Conservation (phyloP, 805 yeast species). For the Candida yuanshanica region DNA sequence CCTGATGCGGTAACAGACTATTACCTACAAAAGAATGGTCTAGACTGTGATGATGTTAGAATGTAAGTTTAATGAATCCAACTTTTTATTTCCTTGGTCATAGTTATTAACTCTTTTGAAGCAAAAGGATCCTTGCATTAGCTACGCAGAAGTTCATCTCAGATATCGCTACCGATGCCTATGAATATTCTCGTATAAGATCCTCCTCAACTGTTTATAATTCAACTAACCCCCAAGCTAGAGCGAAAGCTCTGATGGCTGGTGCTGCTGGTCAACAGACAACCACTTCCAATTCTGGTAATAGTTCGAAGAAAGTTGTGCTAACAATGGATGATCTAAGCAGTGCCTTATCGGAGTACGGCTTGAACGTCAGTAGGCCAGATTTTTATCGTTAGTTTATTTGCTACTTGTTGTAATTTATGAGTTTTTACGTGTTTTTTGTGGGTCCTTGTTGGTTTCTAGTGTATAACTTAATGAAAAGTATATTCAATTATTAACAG, state of each 20-base stretch:
- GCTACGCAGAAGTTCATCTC: slow-evolving; percentile 95
- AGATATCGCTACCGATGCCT: slow-evolving; percentile 94
- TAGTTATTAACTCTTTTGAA: no score
- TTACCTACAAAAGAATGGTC: slow-evolving; percentile 79
- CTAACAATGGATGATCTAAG: slow-evolving; percentile 91
- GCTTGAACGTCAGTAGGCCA: slow-evolving; percentile 83
- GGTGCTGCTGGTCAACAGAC: slow-evolving; percentile 45
- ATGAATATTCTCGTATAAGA: slow-evolving; percentile 89
- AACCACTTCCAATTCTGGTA: slow-evolving; percentile 26
- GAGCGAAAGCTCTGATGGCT: slow-evolving; percentile 72
- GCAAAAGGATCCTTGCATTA: slow-evolving; percentile 66
- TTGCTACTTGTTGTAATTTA: neutral
- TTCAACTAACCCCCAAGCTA: slow-evolving; percentile 77
- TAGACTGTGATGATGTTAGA: slow-evolving; percentile 70
- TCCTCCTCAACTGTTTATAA: slow-evolving; percentile 84
- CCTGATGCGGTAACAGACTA: slow-evolving; percentile 97
- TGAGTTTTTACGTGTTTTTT: neutral
- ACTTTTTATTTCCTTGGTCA: slow-evolving; percentile 16
- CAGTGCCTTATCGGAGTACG: slow-evolving; percentile 89
- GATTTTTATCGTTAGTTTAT: slow-evolving; percentile 74
- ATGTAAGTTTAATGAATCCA: slow-evolving; percentile 27
- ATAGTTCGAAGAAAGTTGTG: slow-evolving; percentile 70
- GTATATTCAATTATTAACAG: neutral
- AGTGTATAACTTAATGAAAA: neutral
- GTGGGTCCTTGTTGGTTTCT: neutral